phyloP scores from a whole-genome alignment of 2,329 filamentous ascomycete genomes.

The Alternaria solani region DNA sequence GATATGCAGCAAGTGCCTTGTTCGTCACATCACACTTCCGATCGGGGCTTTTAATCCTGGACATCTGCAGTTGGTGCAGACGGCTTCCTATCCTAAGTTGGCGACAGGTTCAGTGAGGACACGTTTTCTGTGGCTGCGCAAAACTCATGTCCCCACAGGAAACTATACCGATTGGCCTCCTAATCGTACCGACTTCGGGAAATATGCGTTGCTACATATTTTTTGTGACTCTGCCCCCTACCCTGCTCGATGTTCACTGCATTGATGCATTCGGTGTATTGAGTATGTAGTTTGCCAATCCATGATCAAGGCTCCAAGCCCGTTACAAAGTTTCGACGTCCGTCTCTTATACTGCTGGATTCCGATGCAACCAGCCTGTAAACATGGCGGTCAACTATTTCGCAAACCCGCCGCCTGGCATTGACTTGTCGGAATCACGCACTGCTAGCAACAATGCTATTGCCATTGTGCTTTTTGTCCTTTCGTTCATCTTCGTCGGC shows the following conservation, averaged over 20 bases:
- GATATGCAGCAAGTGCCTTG: not conserved
- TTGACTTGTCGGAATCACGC: constrained; percentile 32
- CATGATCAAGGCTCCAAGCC: not conserved
- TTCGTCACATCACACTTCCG: not conserved
- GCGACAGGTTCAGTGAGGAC: not conserved
- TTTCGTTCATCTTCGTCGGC: constrained; percentile 30
- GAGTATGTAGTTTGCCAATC: not conserved
- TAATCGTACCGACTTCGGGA: not conserved
- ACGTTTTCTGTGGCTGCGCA: not conserved
- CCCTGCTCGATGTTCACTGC: not conserved
- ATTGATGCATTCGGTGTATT: not conserved
- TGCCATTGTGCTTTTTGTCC: constrained; percentile 29
- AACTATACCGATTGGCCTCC: not conserved
- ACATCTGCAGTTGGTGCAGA: not conserved
- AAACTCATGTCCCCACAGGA: not conserved
- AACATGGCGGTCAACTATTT: constrained; percentile 20
- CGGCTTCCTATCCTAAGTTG: not conserved
- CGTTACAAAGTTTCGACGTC: not conserved
- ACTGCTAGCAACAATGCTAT: constrained; percentile 33
- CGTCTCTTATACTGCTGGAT: not conserved
- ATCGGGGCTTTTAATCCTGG: not conserved
- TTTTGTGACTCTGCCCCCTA: not conserved
- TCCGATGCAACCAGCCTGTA: not conserved
- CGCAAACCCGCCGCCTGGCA: constrained; percentile 24
- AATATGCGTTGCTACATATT: not conserved